Conservation (phyloP, 148 eudicot genomes). For the Limonium bicolor region DNA sequence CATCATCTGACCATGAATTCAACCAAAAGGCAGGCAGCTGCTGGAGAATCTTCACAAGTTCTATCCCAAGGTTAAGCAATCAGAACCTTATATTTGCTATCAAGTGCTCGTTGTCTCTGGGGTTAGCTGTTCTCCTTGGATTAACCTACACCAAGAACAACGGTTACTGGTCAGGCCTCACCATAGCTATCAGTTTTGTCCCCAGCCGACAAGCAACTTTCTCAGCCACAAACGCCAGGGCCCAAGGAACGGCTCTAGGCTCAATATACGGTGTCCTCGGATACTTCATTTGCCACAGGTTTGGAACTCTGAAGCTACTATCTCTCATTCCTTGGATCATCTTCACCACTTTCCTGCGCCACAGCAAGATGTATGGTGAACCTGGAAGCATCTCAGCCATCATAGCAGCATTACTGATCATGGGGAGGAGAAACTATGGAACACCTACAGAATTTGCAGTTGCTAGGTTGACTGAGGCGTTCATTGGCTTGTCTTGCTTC, state of each 20-base stretch:
- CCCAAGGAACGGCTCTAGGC: conserved; percentile 49
- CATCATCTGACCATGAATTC: background rate
- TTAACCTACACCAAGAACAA: conserved; percentile 23
- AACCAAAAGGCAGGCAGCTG: background rate
- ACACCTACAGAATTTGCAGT: conserved; percentile 39
- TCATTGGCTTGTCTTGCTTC: conserved; percentile 32
- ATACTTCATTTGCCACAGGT: conserved; percentile 19
- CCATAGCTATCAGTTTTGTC: conserved; percentile 37
- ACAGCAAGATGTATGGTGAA: conserved; percentile 40
- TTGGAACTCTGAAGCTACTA: conserved; percentile 11
- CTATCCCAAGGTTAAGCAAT: conserved; percentile 1
- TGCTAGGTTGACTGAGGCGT: conserved; percentile 32
- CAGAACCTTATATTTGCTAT: conserved; percentile 25
- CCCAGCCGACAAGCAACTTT: conserved; percentile 25
- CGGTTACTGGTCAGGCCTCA: conserved; percentile 53
- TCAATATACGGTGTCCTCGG: conserved; percentile 39
- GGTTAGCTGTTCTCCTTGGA: conserved; percentile 36
- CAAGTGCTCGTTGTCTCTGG: conserved; percentile 36
- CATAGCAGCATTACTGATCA: conserved; percentile 36
- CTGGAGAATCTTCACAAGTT: conserved; percentile 1
- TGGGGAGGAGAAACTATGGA: conserved; percentile 37
- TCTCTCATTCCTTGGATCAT: conserved; percentile 42
- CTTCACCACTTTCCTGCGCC: conserved; percentile 31
- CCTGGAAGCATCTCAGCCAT: conserved; percentile 37
- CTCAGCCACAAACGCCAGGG: conserved; percentile 27